phyloP scores from a whole-genome alignment of 2,329 filamentous ascomycete genomes.

The Leptographium radiaticola region DNA sequence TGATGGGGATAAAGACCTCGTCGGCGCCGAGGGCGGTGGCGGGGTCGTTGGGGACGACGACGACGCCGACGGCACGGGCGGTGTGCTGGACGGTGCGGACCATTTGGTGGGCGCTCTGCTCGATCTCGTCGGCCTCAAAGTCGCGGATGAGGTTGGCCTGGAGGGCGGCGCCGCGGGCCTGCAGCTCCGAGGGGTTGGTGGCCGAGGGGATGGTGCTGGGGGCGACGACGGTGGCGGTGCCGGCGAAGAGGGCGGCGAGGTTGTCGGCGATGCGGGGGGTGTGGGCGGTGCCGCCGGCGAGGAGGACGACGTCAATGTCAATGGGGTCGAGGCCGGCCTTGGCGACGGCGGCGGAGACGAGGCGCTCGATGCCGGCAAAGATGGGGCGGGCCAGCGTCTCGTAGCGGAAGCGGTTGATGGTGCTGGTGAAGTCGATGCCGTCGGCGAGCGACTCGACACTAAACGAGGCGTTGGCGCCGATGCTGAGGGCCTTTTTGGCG shows the following conservation, averaged over 20 bases:
- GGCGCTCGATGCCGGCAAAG: slow-evolving; percentile 74
- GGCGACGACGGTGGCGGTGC: slow-evolving; percentile 64
- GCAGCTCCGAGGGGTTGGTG: slow-evolving; percentile 87
- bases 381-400: slow-evolving; percentile 80
- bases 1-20: slow-evolving; percentile 66
- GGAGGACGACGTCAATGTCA: slow-evolving; percentile 88
- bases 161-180: slow-evolving; percentile 81
- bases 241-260: slow-evolving; percentile 67
- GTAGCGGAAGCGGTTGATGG: slow-evolving; percentile 86
- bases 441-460: slow-evolving; percentile 84
- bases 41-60: slow-evolving; percentile 42
- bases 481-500: slow-evolving; percentile 81
- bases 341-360: slow-evolving; percentile 74
- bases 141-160: slow-evolving; percentile 91
- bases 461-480: slow-evolving; percentile 80
- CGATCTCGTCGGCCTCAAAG: slow-evolving; percentile 86
- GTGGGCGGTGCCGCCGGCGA: slow-evolving; percentile 84
- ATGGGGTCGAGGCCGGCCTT: slow-evolving; percentile 88
- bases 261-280: slow-evolving; percentile 85
- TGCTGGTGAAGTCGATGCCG: slow-evolving; percentile 81
- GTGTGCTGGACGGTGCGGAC: slow-evolving; percentile 92
- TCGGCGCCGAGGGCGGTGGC: slow-evolving; percentile 47
- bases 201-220: slow-evolving; percentile 66
- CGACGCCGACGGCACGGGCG: slow-evolving; percentile 74
- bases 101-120: slow-evolving; percentile 89